Evolutionary conservation across 805 yeast species (phyloP), one percentile per base, ranked within the genome.

Genomic region (Starmerella etchellsii): DNA sequence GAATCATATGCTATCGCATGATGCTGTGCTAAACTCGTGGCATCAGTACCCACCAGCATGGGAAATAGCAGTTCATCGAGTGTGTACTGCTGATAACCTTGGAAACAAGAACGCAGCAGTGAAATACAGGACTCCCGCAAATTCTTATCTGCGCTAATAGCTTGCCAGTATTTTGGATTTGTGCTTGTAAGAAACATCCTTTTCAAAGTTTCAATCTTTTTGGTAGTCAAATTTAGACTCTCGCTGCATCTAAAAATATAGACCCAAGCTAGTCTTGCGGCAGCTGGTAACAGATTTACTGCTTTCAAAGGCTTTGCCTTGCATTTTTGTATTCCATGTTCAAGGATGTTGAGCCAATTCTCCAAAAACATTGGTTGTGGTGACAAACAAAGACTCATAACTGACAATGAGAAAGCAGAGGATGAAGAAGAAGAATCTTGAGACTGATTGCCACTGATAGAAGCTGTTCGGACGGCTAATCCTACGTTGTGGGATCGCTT

Each of bases 171-270:
- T 48, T 78, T 81, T 49, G 81, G 82, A 43, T 70, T 32, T 2
- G 41, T 71, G 30, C 63, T 62, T 13, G 57, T 45, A 20, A 87
- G 63, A 31, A 81, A 58, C 4, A 73, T 46, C 36, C 71, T 69
- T 42, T 78, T 74, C 26, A 91, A 61, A 2, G 62, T 54, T 43
- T 80, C 94, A 37, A 91, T 66, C 41, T 78, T 78, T 53, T 85
- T 78, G 2, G 87, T 76, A 0, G 94, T 85, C 43, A 81, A 78
- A 56, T 88, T 91, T 51, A 88, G 63, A 0, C 96, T 80, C 50
- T 93, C 98, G 0, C 94, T 73, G 49, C 85, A 75, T 47, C 97
- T 67, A 59, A 78, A 83, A 20, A 85, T 63, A 55, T 81, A 91
- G 0, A 87, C 94, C 98, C 98, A 91, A 0, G 82, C 60, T 25